Conservation (phyloP, 2,329 filamentous ascomycete genomes). For the Xylaria hypoxylon region DNA sequence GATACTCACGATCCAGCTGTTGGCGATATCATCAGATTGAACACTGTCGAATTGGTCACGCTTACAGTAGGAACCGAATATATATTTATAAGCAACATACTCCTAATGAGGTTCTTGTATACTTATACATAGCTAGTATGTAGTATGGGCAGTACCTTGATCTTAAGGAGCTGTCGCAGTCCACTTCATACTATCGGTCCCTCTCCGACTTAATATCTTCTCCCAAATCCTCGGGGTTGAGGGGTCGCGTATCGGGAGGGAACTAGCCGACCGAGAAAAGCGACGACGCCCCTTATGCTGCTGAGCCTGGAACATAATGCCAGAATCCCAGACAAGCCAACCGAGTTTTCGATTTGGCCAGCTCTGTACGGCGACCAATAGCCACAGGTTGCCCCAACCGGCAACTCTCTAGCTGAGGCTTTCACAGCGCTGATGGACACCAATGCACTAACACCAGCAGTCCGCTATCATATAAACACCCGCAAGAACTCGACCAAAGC, state of each 20-base stretch:
- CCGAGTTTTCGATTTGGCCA: background rate
- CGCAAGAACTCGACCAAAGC: conserved; percentile 79
- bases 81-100: background rate
- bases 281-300: background rate
- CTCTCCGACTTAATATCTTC: background rate
- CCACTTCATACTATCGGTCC: background rate
- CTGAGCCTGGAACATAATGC: background rate
- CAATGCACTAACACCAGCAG: background rate
- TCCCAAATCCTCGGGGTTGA: background rate
- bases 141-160: background rate
- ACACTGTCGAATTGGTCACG: background rate
- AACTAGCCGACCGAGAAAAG: background rate
- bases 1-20: background rate
- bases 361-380: background rate
- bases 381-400: background rate
- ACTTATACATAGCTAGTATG: background rate
- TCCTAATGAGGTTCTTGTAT: background rate
- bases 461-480: conserved; percentile 57
- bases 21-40: background rate
- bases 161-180: background rate
- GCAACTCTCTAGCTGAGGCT: background rate
- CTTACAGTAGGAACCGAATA: background rate
- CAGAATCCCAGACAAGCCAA: background rate
- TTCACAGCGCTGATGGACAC: background rate
- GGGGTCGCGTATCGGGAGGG: background rate